Conservation (phyloP, 2,329 filamentous ascomycete species). For the Colletotrichum godetiae region DNA sequence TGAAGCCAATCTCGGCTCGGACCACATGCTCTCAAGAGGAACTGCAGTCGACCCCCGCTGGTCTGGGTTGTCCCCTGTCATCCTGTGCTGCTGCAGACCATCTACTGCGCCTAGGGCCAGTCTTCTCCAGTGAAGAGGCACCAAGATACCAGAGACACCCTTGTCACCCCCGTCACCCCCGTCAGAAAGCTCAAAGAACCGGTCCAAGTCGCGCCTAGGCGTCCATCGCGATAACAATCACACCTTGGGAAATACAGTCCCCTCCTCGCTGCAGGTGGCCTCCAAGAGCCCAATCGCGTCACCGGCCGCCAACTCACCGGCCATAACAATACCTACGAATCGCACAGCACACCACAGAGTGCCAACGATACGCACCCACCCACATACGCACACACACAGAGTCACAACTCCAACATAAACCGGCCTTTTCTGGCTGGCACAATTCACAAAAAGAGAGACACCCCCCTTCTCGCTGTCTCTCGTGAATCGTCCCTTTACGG, state of each 20-base stretch:
- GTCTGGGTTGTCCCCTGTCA: slow-evolving; percentile 18
- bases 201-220: slow-evolving; percentile 3
- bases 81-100: not conserved
- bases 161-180: not conserved
- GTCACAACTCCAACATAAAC: slow-evolving; percentile 23
- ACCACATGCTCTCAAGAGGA: slow-evolving; percentile 33
- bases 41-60: slow-evolving; percentile 16
- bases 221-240: slow-evolving; percentile 4
- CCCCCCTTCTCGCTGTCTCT: not conserved
- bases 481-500: slow-evolving; percentile 1
- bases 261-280: slow-evolving; percentile 5
- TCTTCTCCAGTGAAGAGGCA: slow-evolving; percentile 18
- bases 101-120: slow-evolving; percentile 1
- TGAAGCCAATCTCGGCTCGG: slow-evolving; percentile 34
- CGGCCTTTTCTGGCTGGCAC: slow-evolving; percentile 5
- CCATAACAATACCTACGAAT: not conserved
- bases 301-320: not conserved
- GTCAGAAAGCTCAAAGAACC: not conserved
- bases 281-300: slow-evolving; percentile 14
- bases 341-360: not conserved
- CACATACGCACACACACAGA: not conserved
- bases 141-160: slow-evolving; percentile 11
- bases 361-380: not conserved
- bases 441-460: not conserved
- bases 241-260: not conserved